Base-by-base conservation (phyloP, 176 grass and related monocot species). In the Aegilops sharonensis region DNA sequence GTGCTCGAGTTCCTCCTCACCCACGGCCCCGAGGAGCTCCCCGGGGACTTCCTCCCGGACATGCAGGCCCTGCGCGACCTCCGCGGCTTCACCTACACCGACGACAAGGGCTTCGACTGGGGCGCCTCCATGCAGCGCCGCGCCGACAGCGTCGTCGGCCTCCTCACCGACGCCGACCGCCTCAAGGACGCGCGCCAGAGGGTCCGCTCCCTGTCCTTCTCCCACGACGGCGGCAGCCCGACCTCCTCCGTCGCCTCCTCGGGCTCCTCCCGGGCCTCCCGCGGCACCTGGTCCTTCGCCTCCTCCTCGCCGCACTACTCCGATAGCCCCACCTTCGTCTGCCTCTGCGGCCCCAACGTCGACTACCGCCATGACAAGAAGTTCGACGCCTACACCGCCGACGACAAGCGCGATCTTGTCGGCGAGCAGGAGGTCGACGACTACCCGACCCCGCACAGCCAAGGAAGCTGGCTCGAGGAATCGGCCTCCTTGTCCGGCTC, bases 61-160 rank as follows among this genome's bases (percentile, higher is more conserved):
- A 30, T 87, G 18, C 69, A 82, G 60, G 83, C 69, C 39, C 86
- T 95, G 66, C 81, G 54, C 64, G 84, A 92, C 74, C 90, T 92
- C 21, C 86, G 91, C 2, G 73, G 87, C 74, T 95, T 95, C 88
- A 78, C 52, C 48, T 90, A 92, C 78, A 47, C 84, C 42, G 93
- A 95, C 75, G 86, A 92, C 73, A 90, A 29, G 79, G 90, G 93
- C 20, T 92, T 95, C 83, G 64, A 95, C 50, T 95, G 88, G 93
- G 93, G 93, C 48, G 82, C 86, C 17, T 91, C 90, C 93, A 95
- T 95, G 93, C 90, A 86, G 56, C 85, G 80, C 40, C 74, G 89
- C 1, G 66, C 83, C 29, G 88, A 95, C 56, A 88, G 45, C 83
- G 61, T 95, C 56, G 60, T 92, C 5, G 2, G 34, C 35, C 83